Evolutionary conservation across 2,329 filamentous ascomycete genomes (phyloP).

Genomic region (Penicillium sp.): DNA sequence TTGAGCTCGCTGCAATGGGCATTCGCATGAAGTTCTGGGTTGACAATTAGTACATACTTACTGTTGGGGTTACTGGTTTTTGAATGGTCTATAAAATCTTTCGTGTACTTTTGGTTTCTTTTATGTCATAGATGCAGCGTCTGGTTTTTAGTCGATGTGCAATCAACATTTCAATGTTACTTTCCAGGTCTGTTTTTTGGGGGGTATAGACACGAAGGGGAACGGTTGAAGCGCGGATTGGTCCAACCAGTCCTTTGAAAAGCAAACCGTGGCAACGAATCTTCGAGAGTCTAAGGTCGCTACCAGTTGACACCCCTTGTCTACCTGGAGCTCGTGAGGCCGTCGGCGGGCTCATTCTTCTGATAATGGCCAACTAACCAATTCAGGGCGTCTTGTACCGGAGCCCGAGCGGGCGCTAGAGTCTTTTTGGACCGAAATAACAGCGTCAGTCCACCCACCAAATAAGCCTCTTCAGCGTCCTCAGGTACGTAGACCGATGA

Average conservation of each 20-base stretch:
- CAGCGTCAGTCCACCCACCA: background rate
- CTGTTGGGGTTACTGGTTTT: conserved; percentile 2
- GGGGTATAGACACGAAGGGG: no score
- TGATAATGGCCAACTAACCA: no score
- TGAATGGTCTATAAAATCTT: conserved; percentile 14
- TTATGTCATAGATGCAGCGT: conserved; percentile 28
- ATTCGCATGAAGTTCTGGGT: conserved; percentile 92
- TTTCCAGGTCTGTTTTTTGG: no score
- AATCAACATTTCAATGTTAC: background rate
- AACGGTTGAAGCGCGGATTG: no score
- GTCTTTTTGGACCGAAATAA: background rate
- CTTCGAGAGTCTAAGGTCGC: no score
- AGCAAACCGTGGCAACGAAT: no score
- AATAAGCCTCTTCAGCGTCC: background rate
- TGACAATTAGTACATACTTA: conserved; percentile 36
- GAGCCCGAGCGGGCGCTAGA: background rate
- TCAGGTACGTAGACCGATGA: background rate
- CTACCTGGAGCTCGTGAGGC: no score
- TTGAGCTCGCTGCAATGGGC: conserved; percentile 94
- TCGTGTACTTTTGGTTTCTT: conserved; percentile 10
- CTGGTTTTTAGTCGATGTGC: conserved; percentile 6
- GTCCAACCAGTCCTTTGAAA: no score
- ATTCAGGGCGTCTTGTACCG: background rate
- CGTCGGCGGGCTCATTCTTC: no score
- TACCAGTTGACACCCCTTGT: no score